Evolutionary conservation across 129 eudicot species (phyloP).

Genomic region (Tagetes patula): DNA sequence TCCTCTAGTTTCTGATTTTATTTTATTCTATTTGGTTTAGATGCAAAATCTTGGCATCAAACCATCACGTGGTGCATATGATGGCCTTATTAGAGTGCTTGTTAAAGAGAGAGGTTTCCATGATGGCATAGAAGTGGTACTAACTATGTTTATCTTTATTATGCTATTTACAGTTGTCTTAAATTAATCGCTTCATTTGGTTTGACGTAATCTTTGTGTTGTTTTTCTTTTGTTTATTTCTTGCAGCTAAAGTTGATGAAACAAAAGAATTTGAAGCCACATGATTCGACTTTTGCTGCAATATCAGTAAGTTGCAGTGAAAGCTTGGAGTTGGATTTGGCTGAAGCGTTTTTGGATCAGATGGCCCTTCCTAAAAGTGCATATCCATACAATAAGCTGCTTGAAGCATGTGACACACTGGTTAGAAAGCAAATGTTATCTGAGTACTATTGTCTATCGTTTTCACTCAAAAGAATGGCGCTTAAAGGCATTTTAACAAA

Average conservation of each 20-base stretch:
- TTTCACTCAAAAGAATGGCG: not conserved
- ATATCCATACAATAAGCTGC: slow-evolving; percentile 67
- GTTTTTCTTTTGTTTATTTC: slow-evolving; percentile 4
- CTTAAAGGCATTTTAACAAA: not conserved
- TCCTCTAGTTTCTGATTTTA: not conserved
- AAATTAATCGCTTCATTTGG: not conserved
- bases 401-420: slow-evolving; percentile 70
- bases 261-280: slow-evolving; percentile 61
- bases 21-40: slow-evolving; percentile 37
- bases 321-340: slow-evolving; percentile 62
- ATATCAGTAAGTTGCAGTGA: slow-evolving; percentile 63
- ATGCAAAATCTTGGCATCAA: slow-evolving; percentile 87
- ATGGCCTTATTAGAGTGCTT: slow-evolving; percentile 64
- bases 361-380: slow-evolving; percentile 34
- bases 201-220: not conserved
- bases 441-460: not conserved
- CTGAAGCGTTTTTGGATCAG: slow-evolving; percentile 59
- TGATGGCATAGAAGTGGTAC: slow-evolving; percentile 68
- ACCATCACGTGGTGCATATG: slow-evolving; percentile 61
- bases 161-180: not conserved
- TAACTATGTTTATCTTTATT: slow-evolving; percentile 4
- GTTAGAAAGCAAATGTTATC: slow-evolving; percentile 42
- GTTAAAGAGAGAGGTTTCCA: slow-evolving; percentile 42
- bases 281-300: slow-evolving; percentile 66
- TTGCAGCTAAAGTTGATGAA: slow-evolving; percentile 71